Percentiles rank a stretch among this genome's conserved stretches.
Conservation (phyloP, 805 yeast genomes). For the Monosporozyma aquatica region DNA sequence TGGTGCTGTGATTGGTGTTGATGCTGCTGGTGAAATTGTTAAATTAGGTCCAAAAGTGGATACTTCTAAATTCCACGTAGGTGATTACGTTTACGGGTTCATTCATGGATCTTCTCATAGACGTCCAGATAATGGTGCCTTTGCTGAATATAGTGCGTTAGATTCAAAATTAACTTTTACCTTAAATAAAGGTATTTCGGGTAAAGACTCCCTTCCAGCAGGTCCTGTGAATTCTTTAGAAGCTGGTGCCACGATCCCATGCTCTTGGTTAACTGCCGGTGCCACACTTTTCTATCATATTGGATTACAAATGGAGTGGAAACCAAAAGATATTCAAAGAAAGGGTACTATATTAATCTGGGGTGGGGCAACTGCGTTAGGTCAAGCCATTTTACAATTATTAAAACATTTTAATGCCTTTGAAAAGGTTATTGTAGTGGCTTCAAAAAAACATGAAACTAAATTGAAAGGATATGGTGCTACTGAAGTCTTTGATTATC, state of each 20-base stretch:
- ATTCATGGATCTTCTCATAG: constrained; percentile 42
- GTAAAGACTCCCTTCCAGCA: constrained; percentile 13
- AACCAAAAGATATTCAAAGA: constrained; percentile 17
- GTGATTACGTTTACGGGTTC: constrained; percentile 46
- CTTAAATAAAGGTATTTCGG: constrained; percentile 6
- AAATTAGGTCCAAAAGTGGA: constrained; percentile 36
- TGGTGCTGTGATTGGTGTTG: constrained; percentile 53
- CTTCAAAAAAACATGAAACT: constrained; percentile 38
- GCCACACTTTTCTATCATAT: constrained; percentile 28
- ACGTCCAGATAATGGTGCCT: constrained; percentile 42
- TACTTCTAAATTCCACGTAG: constrained; percentile 30
- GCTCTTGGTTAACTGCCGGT: constrained; percentile 43
- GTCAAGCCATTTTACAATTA: constrained; percentile 46
- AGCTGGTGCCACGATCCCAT: constrained; percentile 52
- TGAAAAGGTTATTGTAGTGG: constrained; percentile 37
- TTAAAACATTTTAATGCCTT: constrained; percentile 38
- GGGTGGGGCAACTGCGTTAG: constrained; percentile 64
- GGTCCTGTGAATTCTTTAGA: constrained; percentile 40
- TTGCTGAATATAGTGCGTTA: constrained; percentile 43
- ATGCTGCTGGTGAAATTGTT: constrained; percentile 49
- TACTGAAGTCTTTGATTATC: constrained; percentile 39
- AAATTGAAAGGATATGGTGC: constrained; percentile 39
- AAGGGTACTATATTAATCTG: constrained; percentile 40
- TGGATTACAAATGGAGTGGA: constrained; percentile 15
- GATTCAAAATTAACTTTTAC: constrained; percentile 23